Conservation (phyloP, 208 protist species). For the Wallacemonas sp. region DNA sequence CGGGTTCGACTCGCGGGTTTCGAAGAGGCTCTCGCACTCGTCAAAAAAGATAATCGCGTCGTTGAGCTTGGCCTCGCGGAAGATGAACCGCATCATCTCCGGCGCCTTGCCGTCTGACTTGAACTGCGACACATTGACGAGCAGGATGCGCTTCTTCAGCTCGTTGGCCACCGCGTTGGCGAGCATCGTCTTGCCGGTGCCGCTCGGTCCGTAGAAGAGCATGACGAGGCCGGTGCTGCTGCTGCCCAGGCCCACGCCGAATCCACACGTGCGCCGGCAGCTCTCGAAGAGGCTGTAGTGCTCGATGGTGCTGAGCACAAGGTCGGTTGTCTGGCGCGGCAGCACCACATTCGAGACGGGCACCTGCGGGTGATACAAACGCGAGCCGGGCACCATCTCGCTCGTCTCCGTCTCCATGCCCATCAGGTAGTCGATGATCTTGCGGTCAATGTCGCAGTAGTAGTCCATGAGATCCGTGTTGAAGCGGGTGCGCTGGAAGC, state of each 20-base stretch:
- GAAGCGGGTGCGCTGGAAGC: constrained; percentile 56
- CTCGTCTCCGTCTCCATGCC: constrained; percentile 85
- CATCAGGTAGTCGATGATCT: constrained; percentile 93
- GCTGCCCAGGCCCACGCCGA: constrained; percentile 71
- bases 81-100: constrained; percentile 89
- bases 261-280: constrained; percentile 76
- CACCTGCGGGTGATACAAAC: constrained; percentile 79
- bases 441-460: constrained; percentile 89
- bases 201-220: constrained; percentile 92
- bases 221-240: constrained; percentile 78
- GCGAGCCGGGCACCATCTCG: constrained; percentile 91
- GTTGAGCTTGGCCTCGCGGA: constrained; percentile 91
- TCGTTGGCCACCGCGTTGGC: constrained; percentile 92
- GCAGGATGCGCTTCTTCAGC: constrained; percentile 83
- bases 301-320: constrained; percentile 83
- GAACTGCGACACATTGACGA: constrained; percentile 88
- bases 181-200: constrained; percentile 94
- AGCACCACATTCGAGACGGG: constrained; percentile 87
- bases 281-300: constrained; percentile 89
- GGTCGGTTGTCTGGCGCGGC: constrained; percentile 67
- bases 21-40: constrained; percentile 93
- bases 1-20: constrained; percentile 78
- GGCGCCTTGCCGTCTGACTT: constrained; percentile 55
- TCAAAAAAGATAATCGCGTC: constrained; percentile 95
- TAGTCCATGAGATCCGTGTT: constrained; percentile 94